These are phyloP conservation scores for Fusarium sp. DNA, from an alignment of 2,329 filamentous ascomycete genomes.

Conservation along the genomic window DNA sequence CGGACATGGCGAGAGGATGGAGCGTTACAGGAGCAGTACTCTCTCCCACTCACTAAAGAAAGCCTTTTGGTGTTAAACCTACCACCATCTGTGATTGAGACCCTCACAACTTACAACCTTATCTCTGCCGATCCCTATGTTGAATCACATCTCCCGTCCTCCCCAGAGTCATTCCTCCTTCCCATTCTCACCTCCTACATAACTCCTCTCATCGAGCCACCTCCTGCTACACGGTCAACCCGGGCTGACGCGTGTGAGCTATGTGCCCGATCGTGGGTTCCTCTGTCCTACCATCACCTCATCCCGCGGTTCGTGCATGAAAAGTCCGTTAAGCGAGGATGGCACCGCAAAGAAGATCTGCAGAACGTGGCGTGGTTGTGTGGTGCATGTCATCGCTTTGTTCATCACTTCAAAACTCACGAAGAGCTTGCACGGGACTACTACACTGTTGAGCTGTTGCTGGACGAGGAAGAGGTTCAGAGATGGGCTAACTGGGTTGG, in stretches of 20 bases:
- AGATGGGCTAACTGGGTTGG: slow-evolving; percentile 80
- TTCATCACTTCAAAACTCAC: slow-evolving; percentile 79
- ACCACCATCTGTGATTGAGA: slow-evolving; percentile 69
- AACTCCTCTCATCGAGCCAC: slow-evolving; percentile 65
- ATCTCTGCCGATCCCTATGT: slow-evolving; percentile 56
- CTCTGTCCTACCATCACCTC: slow-evolving; percentile 85
- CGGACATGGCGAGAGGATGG: slow-evolving; percentile 57
- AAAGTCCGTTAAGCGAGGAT: slow-evolving; percentile 80
- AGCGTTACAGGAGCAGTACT: slow-evolving; percentile 65
- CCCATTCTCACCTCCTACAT: slow-evolving; percentile 75
- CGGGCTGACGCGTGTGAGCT: slow-evolving; percentile 76
- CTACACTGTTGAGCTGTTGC: slow-evolving; percentile 78
- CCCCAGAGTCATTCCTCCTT: slow-evolving; percentile 67
- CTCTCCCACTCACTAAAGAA: slow-evolving; percentile 66
- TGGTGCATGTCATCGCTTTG: slow-evolving; percentile 84
- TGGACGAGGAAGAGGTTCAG: slow-evolving; percentile 77
- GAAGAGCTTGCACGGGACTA: slow-evolving; percentile 81
- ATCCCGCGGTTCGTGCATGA: slow-evolving; percentile 83
- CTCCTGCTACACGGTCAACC: slow-evolving; percentile 72
- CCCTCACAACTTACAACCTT: slow-evolving; percentile 74
- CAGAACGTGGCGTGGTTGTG: slow-evolving; percentile 89
- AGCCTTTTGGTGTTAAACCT: slow-evolving; percentile 66
- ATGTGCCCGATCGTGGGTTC: slow-evolving; percentile 79
- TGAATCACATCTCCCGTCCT: slow-evolving; percentile 52
- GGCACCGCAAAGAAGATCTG: slow-evolving; percentile 80